Evolutionary conservation across 2,329 filamentous ascomycete species (phyloP).

Genomic region (Lomentospora prolificans): DNA sequence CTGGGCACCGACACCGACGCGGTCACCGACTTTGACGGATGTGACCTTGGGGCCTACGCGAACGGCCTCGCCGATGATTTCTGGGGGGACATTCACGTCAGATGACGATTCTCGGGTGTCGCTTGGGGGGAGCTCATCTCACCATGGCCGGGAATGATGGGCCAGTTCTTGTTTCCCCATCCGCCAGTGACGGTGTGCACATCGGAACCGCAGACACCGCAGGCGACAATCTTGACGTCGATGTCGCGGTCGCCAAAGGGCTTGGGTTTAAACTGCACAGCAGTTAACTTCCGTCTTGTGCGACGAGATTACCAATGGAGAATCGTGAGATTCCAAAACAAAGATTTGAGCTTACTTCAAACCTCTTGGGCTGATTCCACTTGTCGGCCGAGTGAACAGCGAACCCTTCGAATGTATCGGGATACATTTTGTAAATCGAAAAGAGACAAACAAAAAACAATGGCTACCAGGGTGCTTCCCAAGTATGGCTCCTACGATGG

Average conservation of each 20-base stretch:
- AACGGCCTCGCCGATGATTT: slow-evolving; percentile 37
- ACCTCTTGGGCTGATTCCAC: slow-evolving; percentile 13
- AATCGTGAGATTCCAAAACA: too few relatives aligned
- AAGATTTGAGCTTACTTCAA: slow-evolving; percentile 7
- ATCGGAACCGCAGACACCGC: slow-evolving; percentile 54
- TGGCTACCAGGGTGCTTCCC: background rate
- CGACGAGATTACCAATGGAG: too few relatives aligned
- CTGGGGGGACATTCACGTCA: slow-evolving; percentile 13
- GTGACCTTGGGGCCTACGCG: slow-evolving; percentile 33
- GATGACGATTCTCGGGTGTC: background rate
- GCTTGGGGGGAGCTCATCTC: too few relatives aligned
- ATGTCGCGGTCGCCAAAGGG: slow-evolving; percentile 61
- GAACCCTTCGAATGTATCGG: slow-evolving; percentile 21
- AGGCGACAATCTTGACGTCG: slow-evolving; percentile 63
- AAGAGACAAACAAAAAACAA: background rate
- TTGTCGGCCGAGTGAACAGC: slow-evolving; percentile 11
- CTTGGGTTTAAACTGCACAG: slow-evolving; percentile 56
- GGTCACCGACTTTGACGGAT: slow-evolving; percentile 44
- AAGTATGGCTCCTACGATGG: too few relatives aligned
- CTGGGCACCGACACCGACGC: slow-evolving; percentile 51
- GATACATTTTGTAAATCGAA: slow-evolving; percentile 11
- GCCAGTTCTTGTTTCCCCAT: slow-evolving; percentile 42
- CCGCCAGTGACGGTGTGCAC: slow-evolving; percentile 48
- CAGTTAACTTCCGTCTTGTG: too few relatives aligned
- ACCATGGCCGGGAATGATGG: slow-evolving; percentile 44